phyloP scores from a whole-genome alignment of 2,329 filamentous ascomycete species.

The Calonectria honghensis region DNA sequence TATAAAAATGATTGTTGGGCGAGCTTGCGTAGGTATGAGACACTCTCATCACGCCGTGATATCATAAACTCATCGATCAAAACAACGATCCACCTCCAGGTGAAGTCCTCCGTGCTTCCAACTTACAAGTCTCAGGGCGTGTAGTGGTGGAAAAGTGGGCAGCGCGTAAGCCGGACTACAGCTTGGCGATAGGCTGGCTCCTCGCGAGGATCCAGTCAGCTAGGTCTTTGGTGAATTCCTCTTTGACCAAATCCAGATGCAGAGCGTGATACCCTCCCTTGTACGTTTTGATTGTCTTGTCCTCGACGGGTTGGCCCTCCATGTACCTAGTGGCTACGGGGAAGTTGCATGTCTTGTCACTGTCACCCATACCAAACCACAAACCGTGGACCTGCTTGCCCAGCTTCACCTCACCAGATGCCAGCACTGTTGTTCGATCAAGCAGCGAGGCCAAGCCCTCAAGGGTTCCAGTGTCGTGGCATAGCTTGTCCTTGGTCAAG shows the following conservation, averaged over 20 bases:
- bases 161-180: constrained; percentile 53
- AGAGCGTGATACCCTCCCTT: constrained; percentile 87
- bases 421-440: constrained; percentile 80
- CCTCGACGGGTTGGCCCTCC: constrained; percentile 74
- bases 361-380: constrained; percentile 85
- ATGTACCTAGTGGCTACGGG: constrained; percentile 79
- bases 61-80: neutral
- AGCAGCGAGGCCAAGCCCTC: constrained; percentile 86
- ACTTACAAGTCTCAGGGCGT: neutral
- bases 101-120: neutral
- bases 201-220: constrained; percentile 78
- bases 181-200: constrained; percentile 58
- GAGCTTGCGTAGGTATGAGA: neutral
- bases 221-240: constrained; percentile 76
- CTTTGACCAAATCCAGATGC: constrained; percentile 75
- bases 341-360: constrained; percentile 81
- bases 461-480: constrained; percentile 91
- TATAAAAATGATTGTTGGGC: constrained; percentile 1
- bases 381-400: constrained; percentile 76
- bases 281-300: constrained; percentile 84
- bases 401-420: constrained; percentile 72
- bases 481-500: constrained; percentile 80
- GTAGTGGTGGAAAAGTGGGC: neutral
- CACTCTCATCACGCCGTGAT: neutral
- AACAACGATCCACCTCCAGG: neutral